Evolutionary conservation across 441 rosid species (phyloP).

Genomic region (Hypseocharis bilobata): DNA sequence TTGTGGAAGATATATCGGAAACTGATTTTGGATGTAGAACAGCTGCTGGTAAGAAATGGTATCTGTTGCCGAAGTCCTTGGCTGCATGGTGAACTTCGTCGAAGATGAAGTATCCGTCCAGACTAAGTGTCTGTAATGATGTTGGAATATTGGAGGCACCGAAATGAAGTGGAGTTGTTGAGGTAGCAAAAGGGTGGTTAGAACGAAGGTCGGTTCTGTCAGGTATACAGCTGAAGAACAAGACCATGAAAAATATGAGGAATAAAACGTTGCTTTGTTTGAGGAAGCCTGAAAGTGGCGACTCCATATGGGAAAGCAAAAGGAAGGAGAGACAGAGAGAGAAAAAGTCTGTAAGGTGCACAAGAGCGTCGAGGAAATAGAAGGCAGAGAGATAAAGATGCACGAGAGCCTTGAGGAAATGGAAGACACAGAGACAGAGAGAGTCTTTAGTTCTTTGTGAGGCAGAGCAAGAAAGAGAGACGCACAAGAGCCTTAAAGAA

Average conservation of each 20-base stretch:
- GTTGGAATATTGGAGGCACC: conserved; percentile 42
- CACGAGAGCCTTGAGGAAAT: conserved; percentile 3
- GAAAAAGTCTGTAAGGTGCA: conserved; percentile 7
- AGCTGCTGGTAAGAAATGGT: conserved; percentile 58
- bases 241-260: conserved; percentile 43
- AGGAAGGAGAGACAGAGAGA: not conserved
- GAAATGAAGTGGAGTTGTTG: not conserved
- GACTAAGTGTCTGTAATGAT: conserved; percentile 45
- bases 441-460: not conserved
- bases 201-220: conserved; percentile 48
- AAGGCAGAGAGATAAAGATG: conserved; percentile 30
- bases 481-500: conserved; percentile 26
- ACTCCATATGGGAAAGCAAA: conserved; percentile 19
- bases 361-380: conserved; percentile 28
- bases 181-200: conserved; percentile 2
- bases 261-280: conserved; percentile 39
- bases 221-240: conserved; percentile 61
- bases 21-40: conserved; percentile 71
- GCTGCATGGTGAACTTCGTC: conserved; percentile 62
- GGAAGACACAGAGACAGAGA: not conserved
- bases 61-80: conserved; percentile 71
- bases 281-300: conserved; percentile 5
- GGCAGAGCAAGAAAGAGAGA: conserved; percentile 12
- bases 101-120: conserved; percentile 62
- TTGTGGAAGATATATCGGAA: conserved; percentile 59